These are phyloP conservation scores for Candida incommunis DNA, from an alignment of 805 yeast genomes.

Conservation along the genomic window DNA sequence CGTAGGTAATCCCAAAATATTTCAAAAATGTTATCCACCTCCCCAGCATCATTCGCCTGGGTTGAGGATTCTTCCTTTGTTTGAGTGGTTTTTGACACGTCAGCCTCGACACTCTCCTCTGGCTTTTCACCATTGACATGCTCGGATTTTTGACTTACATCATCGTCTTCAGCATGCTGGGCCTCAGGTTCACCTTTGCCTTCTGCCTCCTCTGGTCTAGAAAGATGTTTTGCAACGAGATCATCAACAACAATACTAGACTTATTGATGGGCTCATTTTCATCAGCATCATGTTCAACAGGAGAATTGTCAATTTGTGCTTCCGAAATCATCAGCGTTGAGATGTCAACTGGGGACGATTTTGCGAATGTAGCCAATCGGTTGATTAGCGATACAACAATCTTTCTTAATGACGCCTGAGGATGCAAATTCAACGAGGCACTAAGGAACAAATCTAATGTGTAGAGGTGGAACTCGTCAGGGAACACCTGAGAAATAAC, in stretches of 20 bases:
- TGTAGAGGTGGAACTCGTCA: slow-evolving; percentile 71
- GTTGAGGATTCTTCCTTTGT: not conserved
- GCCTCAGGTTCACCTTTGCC: slow-evolving; percentile 8
- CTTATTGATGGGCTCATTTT: not conserved
- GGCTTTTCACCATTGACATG: slow-evolving; percentile 6
- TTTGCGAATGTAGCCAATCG: slow-evolving; percentile 25
- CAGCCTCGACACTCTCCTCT: slow-evolving; percentile 5
- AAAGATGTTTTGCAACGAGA: not conserved
- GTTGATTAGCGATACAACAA: slow-evolving; percentile 57
- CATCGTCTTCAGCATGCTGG: slow-evolving; percentile 6
- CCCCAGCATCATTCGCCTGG: not conserved
- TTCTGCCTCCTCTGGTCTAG: slow-evolving; percentile 3
- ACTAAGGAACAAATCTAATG: slow-evolving; percentile 51
- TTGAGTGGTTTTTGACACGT: not conserved
- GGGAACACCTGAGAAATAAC: slow-evolving; percentile 92
- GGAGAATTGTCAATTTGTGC: not conserved
- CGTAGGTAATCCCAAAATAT: slow-evolving; percentile 54
- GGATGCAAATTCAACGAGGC: slow-evolving; percentile 59
- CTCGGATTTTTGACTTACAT: slow-evolving; percentile 6
- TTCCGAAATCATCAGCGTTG: not conserved
- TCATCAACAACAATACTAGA: not conserved
- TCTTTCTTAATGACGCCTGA: slow-evolving; percentile 48
- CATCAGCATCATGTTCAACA: not conserved
- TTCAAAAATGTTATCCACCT: slow-evolving; percentile 32
- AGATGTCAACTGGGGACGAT: not conserved